Evolutionary conservation across 139 green algal species (phyloP).

Genomic region (Limnomonas spitsbergensis): DNA sequence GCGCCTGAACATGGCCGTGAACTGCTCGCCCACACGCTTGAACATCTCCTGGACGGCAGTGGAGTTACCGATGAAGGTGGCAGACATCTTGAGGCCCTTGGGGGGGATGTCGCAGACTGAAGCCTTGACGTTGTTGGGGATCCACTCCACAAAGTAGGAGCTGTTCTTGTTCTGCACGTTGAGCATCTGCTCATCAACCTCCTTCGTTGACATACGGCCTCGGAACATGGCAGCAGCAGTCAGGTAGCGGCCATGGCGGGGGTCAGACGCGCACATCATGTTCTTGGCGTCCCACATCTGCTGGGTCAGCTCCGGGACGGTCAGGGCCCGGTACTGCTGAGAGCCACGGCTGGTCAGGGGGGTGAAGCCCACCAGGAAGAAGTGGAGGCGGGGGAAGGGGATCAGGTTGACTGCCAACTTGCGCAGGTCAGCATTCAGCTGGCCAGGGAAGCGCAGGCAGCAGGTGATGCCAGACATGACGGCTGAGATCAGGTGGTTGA

Average conservation of each 20-base stretch:
- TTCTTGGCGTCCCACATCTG: constrained; percentile 99
- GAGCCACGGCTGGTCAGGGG: constrained; percentile 93
- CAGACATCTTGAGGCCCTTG: constrained; percentile 93
- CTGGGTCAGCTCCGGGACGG: constrained; percentile 97
- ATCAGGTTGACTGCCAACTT: constrained; percentile 99
- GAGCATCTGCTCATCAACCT: constrained; percentile 95
- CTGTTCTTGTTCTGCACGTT: constrained; percentile 98
- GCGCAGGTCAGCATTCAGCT: constrained; percentile 98
- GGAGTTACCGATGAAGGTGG: constrained; percentile 95
- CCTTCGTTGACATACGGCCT: constrained; percentile 84
- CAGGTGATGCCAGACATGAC: constrained; percentile 94
- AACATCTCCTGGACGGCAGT: too few relatives aligned
- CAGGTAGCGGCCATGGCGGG: constrained; percentile 95
- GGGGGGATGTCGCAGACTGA: constrained; percentile 94
- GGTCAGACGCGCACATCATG: constrained; percentile 99
- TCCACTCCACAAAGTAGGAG: constrained; percentile 98
- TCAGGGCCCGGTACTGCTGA: constrained; percentile 95
- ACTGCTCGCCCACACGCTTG: too few relatives aligned
- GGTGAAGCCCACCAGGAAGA: constrained; percentile 99
- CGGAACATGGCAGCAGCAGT: constrained; percentile 74
- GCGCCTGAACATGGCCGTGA: too few relatives aligned
- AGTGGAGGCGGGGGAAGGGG: constrained; percentile 98
- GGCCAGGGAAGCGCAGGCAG: constrained; percentile 94
- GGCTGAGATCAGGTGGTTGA: constrained; percentile 92
- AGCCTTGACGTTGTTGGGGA: constrained; percentile 98